Conservation (phyloP, 495 filamentous ascomycete species). For the Ramalina peruviana region DNA sequence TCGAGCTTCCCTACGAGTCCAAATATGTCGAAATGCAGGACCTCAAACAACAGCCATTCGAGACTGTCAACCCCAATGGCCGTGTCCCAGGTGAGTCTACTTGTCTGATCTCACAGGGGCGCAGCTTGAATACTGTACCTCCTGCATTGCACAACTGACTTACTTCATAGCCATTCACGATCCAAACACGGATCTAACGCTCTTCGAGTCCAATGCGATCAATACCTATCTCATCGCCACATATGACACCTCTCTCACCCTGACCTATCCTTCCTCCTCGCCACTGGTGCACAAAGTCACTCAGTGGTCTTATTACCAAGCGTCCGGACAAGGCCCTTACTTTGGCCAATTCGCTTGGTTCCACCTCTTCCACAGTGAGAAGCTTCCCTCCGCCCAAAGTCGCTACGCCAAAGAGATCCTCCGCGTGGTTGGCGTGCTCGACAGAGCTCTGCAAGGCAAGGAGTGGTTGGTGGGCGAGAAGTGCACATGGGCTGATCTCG, state of each 20-base stretch:
- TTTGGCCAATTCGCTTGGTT: slow-evolving; percentile 30
- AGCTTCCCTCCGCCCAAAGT: slow-evolving; percentile 28
- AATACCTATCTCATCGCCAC: slow-evolving; percentile 41
- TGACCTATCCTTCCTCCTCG: too few relatives aligned
- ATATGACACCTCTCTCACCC: slow-evolving; percentile 39
- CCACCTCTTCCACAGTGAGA: slow-evolving; percentile 29
- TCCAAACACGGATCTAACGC: background rate
- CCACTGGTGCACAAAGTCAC: too few relatives aligned
- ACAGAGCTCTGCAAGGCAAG: slow-evolving; percentile 22
- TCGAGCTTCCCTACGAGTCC: slow-evolving; percentile 20
- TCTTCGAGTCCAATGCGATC: too few relatives aligned
- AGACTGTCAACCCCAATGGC: slow-evolving; percentile 48
- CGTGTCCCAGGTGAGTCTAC: slow-evolving; percentile 30
- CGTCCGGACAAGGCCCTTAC: slow-evolving; percentile 24
- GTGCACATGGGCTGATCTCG: slow-evolving; percentile 32
- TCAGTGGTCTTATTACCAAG: too few relatives aligned
- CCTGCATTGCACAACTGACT: background rate
- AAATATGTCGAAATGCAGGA: slow-evolving; percentile 25
- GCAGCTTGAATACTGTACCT: slow-evolving; percentile 7
- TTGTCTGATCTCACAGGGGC: slow-evolving; percentile 29
- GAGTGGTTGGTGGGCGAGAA: slow-evolving; percentile 40
- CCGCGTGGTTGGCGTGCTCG: slow-evolving; percentile 33
- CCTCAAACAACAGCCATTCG: slow-evolving; percentile 35
- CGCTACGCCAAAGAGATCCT: slow-evolving; percentile 34
- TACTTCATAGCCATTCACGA: background rate